Evolutionary conservation across 2,329 filamentous ascomycete species (phyloP), one percentile per base, ranked within the genome.

Genomic region (Byssochlamys sp.): DNA sequence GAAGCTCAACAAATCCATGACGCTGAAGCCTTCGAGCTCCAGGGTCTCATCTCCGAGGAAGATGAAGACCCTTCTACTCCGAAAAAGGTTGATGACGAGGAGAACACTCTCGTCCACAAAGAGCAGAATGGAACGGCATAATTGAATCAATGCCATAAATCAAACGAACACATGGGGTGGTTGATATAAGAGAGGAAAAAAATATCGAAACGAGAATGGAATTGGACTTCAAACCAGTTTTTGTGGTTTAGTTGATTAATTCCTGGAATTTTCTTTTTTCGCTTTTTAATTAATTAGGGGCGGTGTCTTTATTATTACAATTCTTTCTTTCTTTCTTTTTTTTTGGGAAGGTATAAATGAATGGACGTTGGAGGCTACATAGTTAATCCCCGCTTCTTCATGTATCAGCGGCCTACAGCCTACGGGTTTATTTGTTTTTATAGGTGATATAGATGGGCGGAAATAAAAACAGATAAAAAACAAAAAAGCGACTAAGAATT

Each of bases 11-110:
- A 83, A 60, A 78, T 92, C 39, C 80, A 84, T 29, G 91, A 95
- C 68, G 91, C 89, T 0, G 88, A 96, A 69, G 91, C 96, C 65
- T 99, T 96, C 70, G 94, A 97, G 74, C 80, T 99, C 1, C 90
- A 94, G 59, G 92, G 90, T 0, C 75, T 99, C 45, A 91, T 91
- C 71, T 94, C 88, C 58, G 91, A 95, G 51, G 91, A 95, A 19
- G 91, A 96, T 55, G 87, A 87, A 3, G 77, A 82, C 27, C 51
- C 60, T n/a, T 57, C 52, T 48, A 53, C 63, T 51, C 26, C 53
- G 53, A 68, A 67, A 51, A 73, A 70, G 59, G 58, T 57, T 11
- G 61, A 61, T 28, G 70, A 72, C 53, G 71, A 70, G 35, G 71
- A 73, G 51, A 61, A 64, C 52, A 56, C 56, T 12, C 60, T 62